Evolutionary conservation across 768 basidiomycete genomes (phyloP), one percentile per base, ranked within the genome.

Genomic region (Calocera cornea): DNA sequence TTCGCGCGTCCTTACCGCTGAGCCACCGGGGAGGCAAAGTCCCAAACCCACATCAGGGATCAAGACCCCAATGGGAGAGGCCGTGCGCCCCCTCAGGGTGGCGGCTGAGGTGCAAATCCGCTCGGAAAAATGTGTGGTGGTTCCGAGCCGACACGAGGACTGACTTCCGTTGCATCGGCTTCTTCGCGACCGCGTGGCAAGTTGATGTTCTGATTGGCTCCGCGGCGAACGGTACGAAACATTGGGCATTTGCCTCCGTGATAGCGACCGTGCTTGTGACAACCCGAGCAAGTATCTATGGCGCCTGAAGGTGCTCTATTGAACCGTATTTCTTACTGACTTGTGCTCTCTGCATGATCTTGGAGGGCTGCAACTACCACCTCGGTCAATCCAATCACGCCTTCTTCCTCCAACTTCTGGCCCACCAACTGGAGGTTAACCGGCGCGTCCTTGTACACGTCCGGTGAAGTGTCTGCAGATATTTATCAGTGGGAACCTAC

Each of bases 351-450:
- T 7, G 7, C 19, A 19, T 19, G 44, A 7, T 3, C 44, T 47
- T 47, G 44, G 24, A 73, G 68, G 16, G 86, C 86, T 0, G 74
- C 73, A 49, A 84, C 86, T 11, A 88, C 83, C 24, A 90, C 80
- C 71, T 88, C 85, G 5, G 83, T 80, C 83, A 90, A 84, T 0
- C 78, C 82, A 65, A 90, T 81, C 1, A 89, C 82, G 0, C 84
- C 88, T 71, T 91, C 89, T 71, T 91, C 90, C 71, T 90, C 89
- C 68, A 84, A 77, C 5, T 85, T 87, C 49, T 85, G 80, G 1
- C 86, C 87, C 10, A 89, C 79, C 8, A 90, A 73, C 73, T 91
- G 89, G 29, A 91, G 73, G 10, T 79, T 76, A 19, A 90, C 78
- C 0, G 89, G 89, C 0, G 84, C 85, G 67, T 83, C 81, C 66